Percentiles rank a stretch among this genome's conserved stretches.
Conservation (phyloP, 352 stramenopile species). For the Pythium volutum region DNA sequence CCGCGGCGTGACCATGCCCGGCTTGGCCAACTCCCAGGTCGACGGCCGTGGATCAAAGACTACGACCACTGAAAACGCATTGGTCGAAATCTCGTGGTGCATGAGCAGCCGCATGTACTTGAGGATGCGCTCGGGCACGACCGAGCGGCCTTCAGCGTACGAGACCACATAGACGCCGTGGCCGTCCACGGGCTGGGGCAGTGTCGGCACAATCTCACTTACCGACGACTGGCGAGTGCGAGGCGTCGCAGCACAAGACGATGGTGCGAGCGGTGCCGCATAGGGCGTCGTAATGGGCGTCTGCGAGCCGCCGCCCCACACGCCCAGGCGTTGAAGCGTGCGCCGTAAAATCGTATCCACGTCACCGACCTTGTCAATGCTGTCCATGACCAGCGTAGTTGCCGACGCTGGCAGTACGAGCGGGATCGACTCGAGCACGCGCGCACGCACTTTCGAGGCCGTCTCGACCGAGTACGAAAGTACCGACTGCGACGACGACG, state of each 20-base stretch:
- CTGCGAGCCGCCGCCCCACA: constrained; percentile 80
- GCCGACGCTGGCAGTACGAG: constrained; percentile 50
- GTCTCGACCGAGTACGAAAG: constrained; percentile 68
- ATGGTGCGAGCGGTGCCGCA: constrained; percentile 15
- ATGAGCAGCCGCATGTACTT: constrained; percentile 87
- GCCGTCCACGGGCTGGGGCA: constrained; percentile 26
- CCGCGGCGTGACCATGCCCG: constrained; percentile 75
- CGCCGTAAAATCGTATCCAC: constrained; percentile 67
- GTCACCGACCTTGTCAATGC: constrained; percentile 72
- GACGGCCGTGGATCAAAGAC: constrained; percentile 65
- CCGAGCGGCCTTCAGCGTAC: constrained; percentile 66
- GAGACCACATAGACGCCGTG: constrained; percentile 70
- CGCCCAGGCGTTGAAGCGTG: constrained; percentile 63
- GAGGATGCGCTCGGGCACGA: constrained; percentile 73
- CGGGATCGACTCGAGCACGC: constrained; percentile 52
- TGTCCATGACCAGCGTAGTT: constrained; percentile 49
- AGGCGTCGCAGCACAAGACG: not conserved
- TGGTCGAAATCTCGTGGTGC: constrained; percentile 83
- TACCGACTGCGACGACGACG: constrained; percentile 31
- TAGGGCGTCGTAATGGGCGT: constrained; percentile 81
- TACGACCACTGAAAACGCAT: constrained; percentile 80
- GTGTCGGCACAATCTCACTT: constrained; percentile 1
- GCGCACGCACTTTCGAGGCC: constrained; percentile 58
- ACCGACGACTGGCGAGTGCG: not conserved
- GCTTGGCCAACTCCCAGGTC: constrained; percentile 73